A percentile compares a stretch with the other conserved stretches of the same genome.
Evolutionary conservation across 2,329 filamentous ascomycete genomes (phyloP).

Genomic region (Aspergillus sp.): DNA sequence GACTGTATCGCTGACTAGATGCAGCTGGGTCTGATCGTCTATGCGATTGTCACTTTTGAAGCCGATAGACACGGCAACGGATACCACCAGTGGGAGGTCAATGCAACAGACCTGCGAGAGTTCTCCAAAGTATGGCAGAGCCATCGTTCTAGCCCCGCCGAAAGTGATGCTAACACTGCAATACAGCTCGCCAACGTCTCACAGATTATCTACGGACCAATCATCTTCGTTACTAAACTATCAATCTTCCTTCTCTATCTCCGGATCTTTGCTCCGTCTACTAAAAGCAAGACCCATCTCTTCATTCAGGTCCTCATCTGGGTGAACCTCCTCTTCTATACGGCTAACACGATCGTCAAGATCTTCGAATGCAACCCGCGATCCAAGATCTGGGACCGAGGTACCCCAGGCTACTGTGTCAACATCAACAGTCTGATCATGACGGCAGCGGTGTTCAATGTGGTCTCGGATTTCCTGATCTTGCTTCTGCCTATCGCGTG

Average conservation of each 20-base stretch:
- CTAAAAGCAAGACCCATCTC: slow-evolving; percentile 16
- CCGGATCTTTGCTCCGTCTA: slow-evolving; percentile 22
- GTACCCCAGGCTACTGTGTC: slow-evolving; percentile 20
- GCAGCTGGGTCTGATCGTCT: slow-evolving; percentile 24
- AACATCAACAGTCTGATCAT: slow-evolving; percentile 23
- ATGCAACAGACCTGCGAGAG: slow-evolving; percentile 13
- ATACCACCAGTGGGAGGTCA: slow-evolving; percentile 17
- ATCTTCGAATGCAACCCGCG: slow-evolving; percentile 26
- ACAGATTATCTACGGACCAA: slow-evolving; percentile 26
- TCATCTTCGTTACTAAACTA: slow-evolving; percentile 29
- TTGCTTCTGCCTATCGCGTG: slow-evolving; percentile 22
- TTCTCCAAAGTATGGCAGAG: slow-evolving; percentile 15
- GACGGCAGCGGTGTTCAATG: slow-evolving; percentile 21
- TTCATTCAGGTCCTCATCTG: slow-evolving; percentile 24
- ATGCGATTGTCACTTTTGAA: slow-evolving; percentile 19
- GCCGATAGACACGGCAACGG: slow-evolving; percentile 21
- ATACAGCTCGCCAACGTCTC: slow-evolving; percentile 20
- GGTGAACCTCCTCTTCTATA: slow-evolving; percentile 25
- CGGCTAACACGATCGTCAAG: slow-evolving; percentile 22
- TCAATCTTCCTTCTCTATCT: slow-evolving; percentile 28
- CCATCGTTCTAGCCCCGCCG: neutral
- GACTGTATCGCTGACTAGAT: neutral
- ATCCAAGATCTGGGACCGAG: slow-evolving; percentile 21
- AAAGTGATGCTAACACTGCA: neutral
- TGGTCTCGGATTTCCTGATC: slow-evolving; percentile 23